These are phyloP conservation scores for Eucalyptus melliodora DNA, from an alignment of 345 rosid genomes.

Conservation along the genomic window DNA sequence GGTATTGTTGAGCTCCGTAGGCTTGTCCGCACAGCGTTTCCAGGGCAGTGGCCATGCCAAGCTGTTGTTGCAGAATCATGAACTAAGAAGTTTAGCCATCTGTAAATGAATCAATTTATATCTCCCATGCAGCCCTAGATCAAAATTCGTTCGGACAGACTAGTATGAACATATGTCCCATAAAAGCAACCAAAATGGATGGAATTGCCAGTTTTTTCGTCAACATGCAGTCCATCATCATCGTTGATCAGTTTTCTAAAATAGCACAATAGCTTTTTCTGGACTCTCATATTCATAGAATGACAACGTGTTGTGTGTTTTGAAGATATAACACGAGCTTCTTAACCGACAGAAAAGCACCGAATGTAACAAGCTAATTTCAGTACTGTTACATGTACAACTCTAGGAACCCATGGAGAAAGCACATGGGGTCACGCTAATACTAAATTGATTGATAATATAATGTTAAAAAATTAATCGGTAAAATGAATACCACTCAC, in stretches of 20 bases:
- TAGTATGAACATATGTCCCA: not conserved
- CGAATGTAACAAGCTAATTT: not conserved
- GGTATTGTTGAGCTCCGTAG: constrained; percentile 44
- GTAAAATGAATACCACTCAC: not conserved
- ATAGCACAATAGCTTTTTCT: not conserved
- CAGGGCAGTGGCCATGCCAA: constrained; percentile 13
- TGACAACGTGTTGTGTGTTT: not conserved
- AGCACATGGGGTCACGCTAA: not conserved
- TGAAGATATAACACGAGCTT: not conserved
- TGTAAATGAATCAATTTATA: not conserved
- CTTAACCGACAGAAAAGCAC: not conserved
- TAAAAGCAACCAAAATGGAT: not conserved
- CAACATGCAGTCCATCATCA: not conserved
- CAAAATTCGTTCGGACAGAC: not conserved
- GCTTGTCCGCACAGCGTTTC: constrained; percentile 68
- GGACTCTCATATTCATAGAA: not conserved
- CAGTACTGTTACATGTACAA: not conserved
- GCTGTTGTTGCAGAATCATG: not conserved
- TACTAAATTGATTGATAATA: not conserved
- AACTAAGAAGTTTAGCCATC: not conserved
- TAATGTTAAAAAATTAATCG: not conserved
- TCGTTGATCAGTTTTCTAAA: not conserved
- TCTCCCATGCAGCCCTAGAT: not conserved
- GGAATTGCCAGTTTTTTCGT: not conserved
- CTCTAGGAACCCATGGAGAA: not conserved